phyloP scores from a whole-genome alignment of 2,329 filamentous ascomycete species.

The Diaporthe sp. region DNA sequence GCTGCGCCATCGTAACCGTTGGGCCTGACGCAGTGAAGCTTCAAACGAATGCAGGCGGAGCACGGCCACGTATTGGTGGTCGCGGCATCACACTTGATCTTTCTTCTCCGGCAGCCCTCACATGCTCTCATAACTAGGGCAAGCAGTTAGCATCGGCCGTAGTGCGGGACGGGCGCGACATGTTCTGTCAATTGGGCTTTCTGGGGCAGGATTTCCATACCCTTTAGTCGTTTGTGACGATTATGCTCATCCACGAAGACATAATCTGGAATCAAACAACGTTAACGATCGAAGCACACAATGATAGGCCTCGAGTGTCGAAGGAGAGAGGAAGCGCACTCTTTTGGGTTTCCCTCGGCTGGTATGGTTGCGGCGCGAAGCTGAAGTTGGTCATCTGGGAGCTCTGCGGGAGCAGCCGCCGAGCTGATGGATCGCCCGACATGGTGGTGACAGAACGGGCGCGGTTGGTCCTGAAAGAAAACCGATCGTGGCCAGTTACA shows the following conservation, averaged over 20 bases:
- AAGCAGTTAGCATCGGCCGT: slow-evolving; percentile 8
- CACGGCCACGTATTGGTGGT: slow-evolving; percentile 99
- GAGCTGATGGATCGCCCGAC: slow-evolving; percentile 73
- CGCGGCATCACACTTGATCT: slow-evolving; percentile 98
- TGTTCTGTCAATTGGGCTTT: neutral
- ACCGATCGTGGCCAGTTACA: slow-evolving; percentile 8
- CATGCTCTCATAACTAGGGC: slow-evolving; percentile 93
- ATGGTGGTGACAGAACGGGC: slow-evolving; percentile 54
- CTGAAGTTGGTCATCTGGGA: slow-evolving; percentile 81
- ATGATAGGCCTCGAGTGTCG: neutral
- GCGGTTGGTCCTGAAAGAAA: slow-evolving; percentile 10
- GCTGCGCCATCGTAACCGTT: slow-evolving; percentile 79
- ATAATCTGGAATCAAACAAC: slow-evolving; percentile 78
- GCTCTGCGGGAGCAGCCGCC: slow-evolving; percentile 76
- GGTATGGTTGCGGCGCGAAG: slow-evolving; percentile 75
- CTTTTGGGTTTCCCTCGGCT: slow-evolving; percentile 83
- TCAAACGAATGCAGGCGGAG: slow-evolving; percentile 91
- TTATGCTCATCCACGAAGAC: slow-evolving; percentile 99
- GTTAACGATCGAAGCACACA: slow-evolving; percentile 48
- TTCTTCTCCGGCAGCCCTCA: slow-evolving; percentile 92
- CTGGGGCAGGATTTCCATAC: slow-evolving; percentile 60
- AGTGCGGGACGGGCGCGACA: neutral
- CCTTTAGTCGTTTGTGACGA: slow-evolving; percentile 95
- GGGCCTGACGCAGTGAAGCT: slow-evolving; percentile 92
- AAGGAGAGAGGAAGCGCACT: slow-evolving; percentile 68